These are phyloP conservation scores for Sequoia sempervirens DNA, from an alignment of 75 land plant genomes.

Conservation along the genomic window DNA sequence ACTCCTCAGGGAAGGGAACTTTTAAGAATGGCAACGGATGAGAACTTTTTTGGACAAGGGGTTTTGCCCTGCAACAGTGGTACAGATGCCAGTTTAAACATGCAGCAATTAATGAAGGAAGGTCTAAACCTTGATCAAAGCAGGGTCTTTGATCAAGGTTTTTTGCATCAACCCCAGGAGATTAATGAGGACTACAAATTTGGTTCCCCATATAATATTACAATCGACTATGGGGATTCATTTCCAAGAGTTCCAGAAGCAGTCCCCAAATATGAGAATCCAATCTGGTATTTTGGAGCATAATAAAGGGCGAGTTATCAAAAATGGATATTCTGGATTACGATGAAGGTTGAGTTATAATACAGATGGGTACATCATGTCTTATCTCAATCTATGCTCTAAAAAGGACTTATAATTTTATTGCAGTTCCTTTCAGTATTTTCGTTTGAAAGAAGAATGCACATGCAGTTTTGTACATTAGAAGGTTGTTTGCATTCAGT, in stretches of 20 bases:
- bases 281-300: constrained; percentile 8
- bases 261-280: not conserved
- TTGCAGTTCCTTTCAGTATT: not conserved
- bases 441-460: constrained; percentile 1
- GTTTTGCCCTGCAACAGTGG: not conserved
- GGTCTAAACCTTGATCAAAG: constrained; percentile 9
- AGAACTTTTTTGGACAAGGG: constrained; percentile 6
- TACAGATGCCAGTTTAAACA: not conserved
- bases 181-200: constrained; percentile 6
- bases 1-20: constrained; percentile 2
- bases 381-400: not conserved
- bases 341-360: not conserved
- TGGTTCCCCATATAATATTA: not conserved
- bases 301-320: not conserved
- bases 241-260: not conserved
- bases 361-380: not conserved
- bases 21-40: constrained; percentile 2
- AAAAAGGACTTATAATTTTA: not conserved
- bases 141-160: constrained; percentile 12
- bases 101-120: constrained; percentile 7
- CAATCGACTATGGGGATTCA: constrained; percentile 6
- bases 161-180: constrained; percentile 4
- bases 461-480: constrained; percentile 9
- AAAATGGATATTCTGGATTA: not conserved
- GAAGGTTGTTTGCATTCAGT: not conserved